Evolutionary conservation across 768 basidiomycete species (phyloP).

Genomic region (Hygrocybe coccinea): DNA sequence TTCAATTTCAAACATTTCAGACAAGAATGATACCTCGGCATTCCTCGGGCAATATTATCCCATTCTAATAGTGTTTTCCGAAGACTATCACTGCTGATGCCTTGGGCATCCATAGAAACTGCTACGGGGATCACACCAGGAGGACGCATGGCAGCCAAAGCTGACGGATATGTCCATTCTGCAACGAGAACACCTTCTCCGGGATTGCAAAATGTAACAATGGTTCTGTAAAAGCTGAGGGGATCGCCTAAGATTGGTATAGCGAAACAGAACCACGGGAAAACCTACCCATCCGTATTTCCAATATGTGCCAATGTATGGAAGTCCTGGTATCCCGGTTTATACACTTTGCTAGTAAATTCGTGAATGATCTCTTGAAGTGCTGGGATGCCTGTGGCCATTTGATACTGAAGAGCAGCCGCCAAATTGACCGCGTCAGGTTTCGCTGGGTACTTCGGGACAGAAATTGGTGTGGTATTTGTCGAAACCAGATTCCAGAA

Average conservation of each 20-base stretch:
- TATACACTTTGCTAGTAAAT: conserved; percentile 50
- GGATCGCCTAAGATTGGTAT: neutral
- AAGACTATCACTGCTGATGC: conserved; percentile 61
- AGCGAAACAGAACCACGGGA: conserved; percentile 12
- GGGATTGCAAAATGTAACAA: conserved; percentile 58
- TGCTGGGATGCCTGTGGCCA: conserved; percentile 50
- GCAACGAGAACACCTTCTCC: conserved; percentile 55
- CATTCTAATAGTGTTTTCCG: conserved; percentile 58
- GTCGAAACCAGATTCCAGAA: conserved; percentile 52
- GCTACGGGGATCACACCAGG: conserved; percentile 44
- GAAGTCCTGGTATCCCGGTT: conserved; percentile 60
- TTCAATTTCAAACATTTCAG: neutral
- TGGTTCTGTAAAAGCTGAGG: conserved; percentile 45
- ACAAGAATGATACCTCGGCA: conserved; percentile 42
- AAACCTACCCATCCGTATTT: conserved; percentile 56
- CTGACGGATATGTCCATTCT: conserved; percentile 75
- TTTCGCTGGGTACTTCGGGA: conserved; percentile 56
- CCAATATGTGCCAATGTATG: conserved; percentile 54
- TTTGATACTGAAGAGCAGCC: conserved; percentile 65
- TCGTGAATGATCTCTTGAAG: conserved; percentile 54
- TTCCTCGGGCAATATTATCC: conserved; percentile 55
- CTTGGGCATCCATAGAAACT: conserved; percentile 64
- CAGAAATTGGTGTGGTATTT: conserved; percentile 43
- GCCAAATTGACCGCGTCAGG: conserved; percentile 54
- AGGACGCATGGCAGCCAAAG: conserved; percentile 35